Percentiles rank a stretch among this genome's conserved stretches.
These are phyloP conservation scores for Melampsora larici-populina DNA, from an alignment of 1,284 basidiomycete species.

Conservation along the genomic window DNA sequence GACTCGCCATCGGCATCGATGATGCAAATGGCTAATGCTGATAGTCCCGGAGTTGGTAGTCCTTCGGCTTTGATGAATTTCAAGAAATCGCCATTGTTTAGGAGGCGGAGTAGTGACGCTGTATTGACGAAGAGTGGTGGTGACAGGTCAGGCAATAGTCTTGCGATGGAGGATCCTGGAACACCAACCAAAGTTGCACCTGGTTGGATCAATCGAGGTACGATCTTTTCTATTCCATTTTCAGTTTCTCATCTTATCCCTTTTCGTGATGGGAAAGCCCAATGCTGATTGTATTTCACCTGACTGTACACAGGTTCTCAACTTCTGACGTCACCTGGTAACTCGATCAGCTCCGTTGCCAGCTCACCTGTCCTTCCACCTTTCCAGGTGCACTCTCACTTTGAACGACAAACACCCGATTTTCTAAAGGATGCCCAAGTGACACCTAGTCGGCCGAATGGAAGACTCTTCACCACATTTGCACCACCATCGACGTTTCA, in stretches of 20 bases:
- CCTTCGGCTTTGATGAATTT: neutral
- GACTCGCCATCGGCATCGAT: neutral
- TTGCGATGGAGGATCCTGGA: conserved; percentile 30
- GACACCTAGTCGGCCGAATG: conserved; percentile 28
- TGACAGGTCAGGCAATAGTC: neutral
- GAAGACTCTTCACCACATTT: conserved; percentile 24
- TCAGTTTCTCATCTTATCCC: neutral
- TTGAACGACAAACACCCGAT: neutral
- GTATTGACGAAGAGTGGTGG: conserved; percentile 6
- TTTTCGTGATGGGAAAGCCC: neutral
- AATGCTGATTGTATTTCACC: neutral
- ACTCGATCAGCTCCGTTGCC: conserved; percentile 25
- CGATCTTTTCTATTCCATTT: neutral
- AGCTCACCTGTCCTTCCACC: conserved; percentile 36
- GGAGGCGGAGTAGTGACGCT: conserved; percentile 33
- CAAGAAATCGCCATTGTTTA: conserved; percentile 17
- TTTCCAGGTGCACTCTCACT: neutral
- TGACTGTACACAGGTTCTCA: conserved; percentile 8
- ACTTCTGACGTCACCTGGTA: conserved; percentile 32
- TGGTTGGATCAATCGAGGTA: conserved; percentile 32
- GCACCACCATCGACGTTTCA: conserved; percentile 12
- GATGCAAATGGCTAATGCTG: too few relatives aligned
- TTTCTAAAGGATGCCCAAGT: conserved; percentile 32
- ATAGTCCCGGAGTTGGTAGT: neutral
- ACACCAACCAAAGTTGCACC: conserved; percentile 38